Conservation (phyloP, 2,329 filamentous ascomycete species). For the Xylariaceae sp. region DNA sequence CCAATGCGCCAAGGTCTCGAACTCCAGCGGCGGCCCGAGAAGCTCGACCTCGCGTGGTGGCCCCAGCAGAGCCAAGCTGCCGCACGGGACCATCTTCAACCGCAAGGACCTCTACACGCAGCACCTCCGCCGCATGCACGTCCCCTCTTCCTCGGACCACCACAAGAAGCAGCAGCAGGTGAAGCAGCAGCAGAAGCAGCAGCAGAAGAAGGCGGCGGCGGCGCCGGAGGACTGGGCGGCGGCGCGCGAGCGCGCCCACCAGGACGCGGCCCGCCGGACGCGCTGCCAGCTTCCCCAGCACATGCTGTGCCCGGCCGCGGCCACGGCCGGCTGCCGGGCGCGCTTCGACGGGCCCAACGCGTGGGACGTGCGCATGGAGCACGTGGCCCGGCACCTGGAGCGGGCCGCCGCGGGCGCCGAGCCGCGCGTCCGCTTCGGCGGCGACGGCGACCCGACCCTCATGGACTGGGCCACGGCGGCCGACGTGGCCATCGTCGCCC, state of each 20-base stretch:
- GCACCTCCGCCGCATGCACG: constrained; percentile 81
- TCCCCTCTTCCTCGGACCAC: constrained; percentile 37
- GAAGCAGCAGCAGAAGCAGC: constrained; percentile 21
- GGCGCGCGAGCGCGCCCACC: constrained; percentile 46
- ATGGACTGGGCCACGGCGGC: constrained; percentile 23
- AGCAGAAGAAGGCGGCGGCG: constrained; percentile 25
- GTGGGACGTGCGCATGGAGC: constrained; percentile 84
- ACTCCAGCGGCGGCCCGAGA: constrained; percentile 14
- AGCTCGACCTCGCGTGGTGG: constrained; percentile 13
- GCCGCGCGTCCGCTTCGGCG: constrained; percentile 18
- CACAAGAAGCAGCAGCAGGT: constrained; percentile 29
- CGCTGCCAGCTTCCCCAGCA: constrained; percentile 54
- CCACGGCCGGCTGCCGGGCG: constrained; percentile 48
- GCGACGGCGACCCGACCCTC: constrained; percentile 19
- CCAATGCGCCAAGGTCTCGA: constrained; percentile 34
- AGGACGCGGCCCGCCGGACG: constrained; percentile 49
- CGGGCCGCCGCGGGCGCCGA: constrained; percentile 30
- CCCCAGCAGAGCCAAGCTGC: constrained; percentile 21
- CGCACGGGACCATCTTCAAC: constrained; percentile 66
- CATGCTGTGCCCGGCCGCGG: constrained; percentile 56
- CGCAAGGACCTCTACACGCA: constrained; percentile 89
- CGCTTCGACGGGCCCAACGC: constrained; percentile 54
- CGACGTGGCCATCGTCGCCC: constrained; percentile 20
- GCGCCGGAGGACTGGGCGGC: constrained; percentile 40
- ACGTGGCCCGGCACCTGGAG: constrained; percentile 76